Percentiles rank a stretch among this genome's conserved stretches.
These are phyloP conservation scores for Tillandsia leiboldiana DNA, from an alignment of 176 grass and related monocot genomes.

Conservation along the genomic window DNA sequence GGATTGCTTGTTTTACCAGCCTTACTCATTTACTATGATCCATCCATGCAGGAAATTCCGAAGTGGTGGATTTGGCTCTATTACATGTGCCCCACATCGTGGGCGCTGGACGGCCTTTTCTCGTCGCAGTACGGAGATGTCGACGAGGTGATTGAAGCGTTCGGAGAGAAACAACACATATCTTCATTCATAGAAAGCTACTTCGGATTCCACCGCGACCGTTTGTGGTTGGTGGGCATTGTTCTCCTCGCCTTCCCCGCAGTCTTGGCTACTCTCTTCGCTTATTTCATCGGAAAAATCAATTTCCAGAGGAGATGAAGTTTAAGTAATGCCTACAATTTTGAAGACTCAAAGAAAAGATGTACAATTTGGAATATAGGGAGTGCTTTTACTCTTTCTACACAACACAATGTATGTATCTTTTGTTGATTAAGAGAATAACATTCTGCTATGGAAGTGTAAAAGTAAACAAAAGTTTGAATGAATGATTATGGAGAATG, in stretches of 20 bases:
- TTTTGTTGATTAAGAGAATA: too few relatives aligned
- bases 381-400: too few relatives aligned
- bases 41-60: slow-evolving; percentile 65
- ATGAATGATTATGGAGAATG: too few relatives aligned
- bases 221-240: slow-evolving; percentile 35
- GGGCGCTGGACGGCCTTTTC: slow-evolving; percentile 60
- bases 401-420: too few relatives aligned
- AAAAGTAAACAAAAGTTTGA: too few relatives aligned
- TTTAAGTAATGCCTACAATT: background rate
- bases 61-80: slow-evolving; percentile 88
- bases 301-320: slow-evolving; percentile 66
- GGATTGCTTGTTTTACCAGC: too few relatives aligned
- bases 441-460: too few relatives aligned
- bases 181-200: slow-evolving; percentile 45
- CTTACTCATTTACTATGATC: background rate
- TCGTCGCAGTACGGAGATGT: slow-evolving; percentile 58
- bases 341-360: background rate
- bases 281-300: slow-evolving; percentile 47
- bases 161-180: slow-evolving; percentile 45
- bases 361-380: too few relatives aligned
- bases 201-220: slow-evolving; percentile 45
- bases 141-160: slow-evolving; percentile 13
- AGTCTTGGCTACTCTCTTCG: slow-evolving; percentile 43
- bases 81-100: slow-evolving; percentile 40
- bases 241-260: slow-evolving; percentile 35